These are phyloP conservation scores for Erythrophleum ivorense DNA, from an alignment of 331 rosid species.

Conservation along the genomic window DNA sequence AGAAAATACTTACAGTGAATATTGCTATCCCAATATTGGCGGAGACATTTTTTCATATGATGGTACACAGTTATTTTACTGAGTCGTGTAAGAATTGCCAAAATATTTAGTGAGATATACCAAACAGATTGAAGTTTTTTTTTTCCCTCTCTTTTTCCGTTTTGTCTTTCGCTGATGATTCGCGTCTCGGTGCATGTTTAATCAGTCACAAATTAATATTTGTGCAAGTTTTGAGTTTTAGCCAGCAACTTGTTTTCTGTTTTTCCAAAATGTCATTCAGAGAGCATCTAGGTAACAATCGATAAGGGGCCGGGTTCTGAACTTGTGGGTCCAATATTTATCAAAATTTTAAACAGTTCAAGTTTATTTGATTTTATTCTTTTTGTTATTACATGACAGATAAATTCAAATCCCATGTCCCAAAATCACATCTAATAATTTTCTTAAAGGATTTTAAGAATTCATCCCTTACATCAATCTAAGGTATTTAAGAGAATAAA, in stretches of 20 bases:
- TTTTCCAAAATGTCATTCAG: background rate
- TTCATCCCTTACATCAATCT: too few species aligned
- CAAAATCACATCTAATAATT: background rate
- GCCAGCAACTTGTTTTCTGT: background rate
- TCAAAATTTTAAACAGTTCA: background rate
- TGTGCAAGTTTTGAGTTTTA: background rate
- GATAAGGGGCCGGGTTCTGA: too few species aligned
- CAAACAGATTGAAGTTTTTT: background rate
- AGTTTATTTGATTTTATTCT: background rate
- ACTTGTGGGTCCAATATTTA: too few species aligned
- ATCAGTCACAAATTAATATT: background rate
- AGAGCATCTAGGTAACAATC: background rate
- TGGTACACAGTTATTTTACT: constrained; percentile 25
- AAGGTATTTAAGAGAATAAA: too few species aligned
- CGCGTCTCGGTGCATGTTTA: background rate
- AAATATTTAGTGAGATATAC: background rate
- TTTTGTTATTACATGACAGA: background rate
- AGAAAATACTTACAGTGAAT: constrained; percentile 31
- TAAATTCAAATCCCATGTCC: background rate
- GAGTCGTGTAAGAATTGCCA: background rate
- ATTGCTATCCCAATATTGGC: constrained; percentile 18
- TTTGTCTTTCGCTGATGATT: background rate
- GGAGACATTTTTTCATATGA: constrained; percentile 27
- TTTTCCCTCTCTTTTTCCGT: background rate
- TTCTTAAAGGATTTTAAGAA: background rate